A percentile compares a stretch with the other conserved stretches of the same genome.
Conservation (phyloP, 164 flowering plant species). For the Pachysandra terminalis region DNA sequence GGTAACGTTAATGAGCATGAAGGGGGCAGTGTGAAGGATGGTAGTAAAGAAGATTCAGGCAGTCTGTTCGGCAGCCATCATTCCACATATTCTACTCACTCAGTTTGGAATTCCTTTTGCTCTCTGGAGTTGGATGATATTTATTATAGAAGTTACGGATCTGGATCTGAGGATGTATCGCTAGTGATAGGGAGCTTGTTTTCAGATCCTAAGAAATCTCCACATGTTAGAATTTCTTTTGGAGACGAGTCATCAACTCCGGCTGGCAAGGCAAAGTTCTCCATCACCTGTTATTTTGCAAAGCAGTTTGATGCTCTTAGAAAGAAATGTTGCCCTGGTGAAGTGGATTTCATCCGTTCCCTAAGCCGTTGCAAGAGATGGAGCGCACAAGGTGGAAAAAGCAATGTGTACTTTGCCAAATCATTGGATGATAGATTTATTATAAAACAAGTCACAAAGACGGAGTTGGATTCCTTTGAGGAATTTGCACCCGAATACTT, state of each 20-base stretch:
- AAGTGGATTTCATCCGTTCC: slow-evolving; percentile 66
- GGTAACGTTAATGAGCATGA: slow-evolving; percentile 39
- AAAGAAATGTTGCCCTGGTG: slow-evolving; percentile 68
- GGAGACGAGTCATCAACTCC: slow-evolving; percentile 50
- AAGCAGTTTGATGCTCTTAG: slow-evolving; percentile 69
- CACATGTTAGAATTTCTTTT: slow-evolving; percentile 62
- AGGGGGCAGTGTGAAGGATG: slow-evolving; percentile 27
- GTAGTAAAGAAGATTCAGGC: slow-evolving; percentile 23
- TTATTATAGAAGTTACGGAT: slow-evolving; percentile 52
- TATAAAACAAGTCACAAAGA: slow-evolving; percentile 72
- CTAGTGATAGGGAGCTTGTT: slow-evolving; percentile 36
- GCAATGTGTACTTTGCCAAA: slow-evolving; percentile 83
- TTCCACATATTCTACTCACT: slow-evolving; percentile 29
- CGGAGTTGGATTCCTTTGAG: slow-evolving; percentile 85
- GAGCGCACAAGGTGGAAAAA: slow-evolving; percentile 89
- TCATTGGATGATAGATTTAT: slow-evolving; percentile 80
- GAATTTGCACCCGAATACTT: slow-evolving; percentile 76
- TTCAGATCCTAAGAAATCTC: slow-evolving; percentile 54
- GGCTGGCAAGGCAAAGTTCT: slow-evolving; percentile 58
- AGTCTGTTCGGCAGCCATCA: slow-evolving; percentile 9
- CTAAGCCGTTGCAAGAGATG: slow-evolving; percentile 73
- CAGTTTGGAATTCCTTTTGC: slow-evolving; percentile 63
- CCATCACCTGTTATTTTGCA: slow-evolving; percentile 76
- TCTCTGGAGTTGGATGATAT: slow-evolving; percentile 57
- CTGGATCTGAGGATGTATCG: slow-evolving; percentile 64